Percentiles rank a stretch among this genome's conserved stretches.
Conservation (phyloP, 208 protist species). For the Balamuthia mandrillaris region DNA sequence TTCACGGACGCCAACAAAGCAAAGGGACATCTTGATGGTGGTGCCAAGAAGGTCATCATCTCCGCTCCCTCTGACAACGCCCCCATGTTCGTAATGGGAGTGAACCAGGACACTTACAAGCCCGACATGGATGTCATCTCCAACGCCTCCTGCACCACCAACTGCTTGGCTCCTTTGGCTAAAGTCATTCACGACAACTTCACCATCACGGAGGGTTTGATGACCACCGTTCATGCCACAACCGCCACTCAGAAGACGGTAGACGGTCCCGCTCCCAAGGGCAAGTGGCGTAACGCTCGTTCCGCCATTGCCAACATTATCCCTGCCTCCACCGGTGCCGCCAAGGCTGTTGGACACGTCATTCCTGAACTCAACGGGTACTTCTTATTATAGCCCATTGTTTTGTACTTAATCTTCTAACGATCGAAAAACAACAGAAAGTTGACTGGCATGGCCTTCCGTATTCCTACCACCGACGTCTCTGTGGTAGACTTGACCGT, state of each 20-base stretch:
- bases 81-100: slow-evolving; percentile 97
- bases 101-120: slow-evolving; percentile 93
- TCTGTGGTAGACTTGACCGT: slow-evolving; percentile 98
- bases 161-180: slow-evolving; percentile 98
- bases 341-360: slow-evolving; percentile 94
- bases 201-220: slow-evolving; percentile 92
- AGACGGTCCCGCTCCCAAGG: slow-evolving; percentile 94
- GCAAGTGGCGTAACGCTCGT: slow-evolving; percentile 96
- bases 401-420: slow-evolving; percentile 66
- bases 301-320: slow-evolving; percentile 96
- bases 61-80: slow-evolving; percentile 94
- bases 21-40: slow-evolving; percentile 87
- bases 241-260: slow-evolving; percentile 98
- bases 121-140: slow-evolving; percentile 83
- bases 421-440: too few relatives aligned
- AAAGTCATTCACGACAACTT: slow-evolving; percentile 95
- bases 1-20: slow-evolving; percentile 90
- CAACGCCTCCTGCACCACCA: slow-evolving; percentile 99
- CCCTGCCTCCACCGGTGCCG: slow-evolving; percentile 96
- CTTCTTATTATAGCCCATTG: too few relatives aligned
- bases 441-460: slow-evolving; percentile 96
- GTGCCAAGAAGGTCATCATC: slow-evolving; percentile 98
- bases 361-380: slow-evolving; percentile 68
- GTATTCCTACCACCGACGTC: slow-evolving; percentile 96
- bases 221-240: slow-evolving; percentile 98